Evolutionary conservation across 2,329 filamentous ascomycete species (phyloP), one percentile per base, ranked within the genome.

Genomic region (Xenosphaeropsis pyriputrescens): DNA sequence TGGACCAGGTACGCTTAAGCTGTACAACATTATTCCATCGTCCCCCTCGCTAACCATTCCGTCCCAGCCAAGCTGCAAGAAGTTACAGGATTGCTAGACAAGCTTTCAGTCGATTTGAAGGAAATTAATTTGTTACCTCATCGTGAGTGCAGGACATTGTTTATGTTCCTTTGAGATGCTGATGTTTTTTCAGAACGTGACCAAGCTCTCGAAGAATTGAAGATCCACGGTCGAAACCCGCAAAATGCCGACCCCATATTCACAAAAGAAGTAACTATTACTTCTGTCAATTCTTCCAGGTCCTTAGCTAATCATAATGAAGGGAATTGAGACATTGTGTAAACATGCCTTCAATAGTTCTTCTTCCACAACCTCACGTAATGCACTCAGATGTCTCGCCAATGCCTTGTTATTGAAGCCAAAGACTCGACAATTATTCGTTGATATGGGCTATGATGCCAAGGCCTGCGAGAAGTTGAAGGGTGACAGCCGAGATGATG

Each of bases 201-300:
- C 48, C 59, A 66, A 8, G 63, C 65, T 11, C 57, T 81, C 4
- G 74, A 79, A 46, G 62, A 85, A 48, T 65, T 95, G 35, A 94
- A 94, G 58, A 64, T 88, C 22, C 72, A 83, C 50, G 81, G 86
- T 6, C 76, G 86, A 42, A 76, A 80, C 49, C 73, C 79, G 6
- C 64, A 62, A 19, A 68, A 84, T 57, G 77, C 86, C 18, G 80
- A 80, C 41, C 80, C 85, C 1, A 89, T 96, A 41, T 95, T 91
- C 58, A 80, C 81, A n/a, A 70, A 73, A 57, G 65, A 79, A 58
- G 85, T 82, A 66, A 46, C 12, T 5, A 9, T 26, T 11, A 26
- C 12, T 26, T 6, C 22, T 26, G 12, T 26, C 22, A 6, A 5
- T 26, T 26, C 8, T 26, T 9, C 7, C 22, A 6, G 8, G 22